Evolutionary conservation across 1,139 yeast genomes (phyloP).

Genomic region (Saccharomyces hybrid): DNA sequence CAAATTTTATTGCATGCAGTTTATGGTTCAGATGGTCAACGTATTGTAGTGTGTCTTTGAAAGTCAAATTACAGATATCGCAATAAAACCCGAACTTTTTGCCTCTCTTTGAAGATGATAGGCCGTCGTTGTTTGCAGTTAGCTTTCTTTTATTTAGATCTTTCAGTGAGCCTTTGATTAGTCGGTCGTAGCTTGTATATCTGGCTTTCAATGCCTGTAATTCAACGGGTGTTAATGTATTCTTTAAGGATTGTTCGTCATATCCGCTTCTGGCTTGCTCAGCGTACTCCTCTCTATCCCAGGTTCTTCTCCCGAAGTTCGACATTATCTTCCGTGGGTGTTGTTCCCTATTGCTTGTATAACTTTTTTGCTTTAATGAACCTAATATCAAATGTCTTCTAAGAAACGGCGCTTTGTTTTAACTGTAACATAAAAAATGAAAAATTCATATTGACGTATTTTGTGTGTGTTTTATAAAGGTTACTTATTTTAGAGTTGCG

Average conservation of each 20-base stretch:
- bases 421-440: neutral
- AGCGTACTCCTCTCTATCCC: conserved; percentile 64
- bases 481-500: neutral
- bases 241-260: conserved; percentile 9
- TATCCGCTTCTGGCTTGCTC: conserved; percentile 35
- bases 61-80: conserved; percentile 69
- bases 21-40: conserved; percentile 79
- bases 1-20: conserved; percentile 42
- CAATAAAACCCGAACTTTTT: conserved; percentile 78
- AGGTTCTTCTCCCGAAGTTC: conserved; percentile 54
- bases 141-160: conserved; percentile 42
- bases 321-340: conserved; percentile 11
- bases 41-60: conserved; percentile 71
- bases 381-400: neutral
- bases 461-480: neutral
- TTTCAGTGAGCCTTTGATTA: conserved; percentile 34
- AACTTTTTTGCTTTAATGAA: neutral
- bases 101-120: conserved; percentile 42
- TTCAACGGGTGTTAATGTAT: conserved; percentile 12
- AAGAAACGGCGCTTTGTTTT: neutral
- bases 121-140: conserved; percentile 32
- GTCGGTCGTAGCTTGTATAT: conserved; percentile 20
- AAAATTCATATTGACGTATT: neutral
- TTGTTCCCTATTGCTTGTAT: neutral
- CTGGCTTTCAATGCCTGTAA: conserved; percentile 17